phyloP scores from a whole-genome alignment of 1,139 yeast genomes.

The Wickerhamiella infanticola region DNA sequence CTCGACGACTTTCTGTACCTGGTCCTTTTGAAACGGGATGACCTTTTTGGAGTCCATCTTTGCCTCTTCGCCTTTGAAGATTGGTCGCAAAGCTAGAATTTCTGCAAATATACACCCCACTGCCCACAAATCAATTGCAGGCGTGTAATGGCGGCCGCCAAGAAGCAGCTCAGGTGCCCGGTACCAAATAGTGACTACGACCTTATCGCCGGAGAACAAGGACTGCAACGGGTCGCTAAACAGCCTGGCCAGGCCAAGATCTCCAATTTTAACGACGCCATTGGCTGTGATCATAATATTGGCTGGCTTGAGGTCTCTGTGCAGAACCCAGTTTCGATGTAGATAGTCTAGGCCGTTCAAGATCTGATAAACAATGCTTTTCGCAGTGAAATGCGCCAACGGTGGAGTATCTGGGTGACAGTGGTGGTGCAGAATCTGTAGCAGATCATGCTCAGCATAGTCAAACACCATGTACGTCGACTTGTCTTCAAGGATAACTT shows the following conservation, averaged over 20 bases:
- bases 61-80: slow-evolving; percentile 95
- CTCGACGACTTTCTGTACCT: slow-evolving; percentile 76
- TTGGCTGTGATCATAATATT: slow-evolving; percentile 86
- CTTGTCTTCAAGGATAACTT: slow-evolving; percentile 78
- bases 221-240: slow-evolving; percentile 84
- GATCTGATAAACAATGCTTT: slow-evolving; percentile 83
- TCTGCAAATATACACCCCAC: slow-evolving; percentile 95
- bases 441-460: slow-evolving; percentile 85
- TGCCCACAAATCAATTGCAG: slow-evolving; percentile 94
- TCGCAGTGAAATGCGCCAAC: slow-evolving; percentile 53
- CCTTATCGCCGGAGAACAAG: slow-evolving; percentile 86
- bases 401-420: slow-evolving; percentile 74
- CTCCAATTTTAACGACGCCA: slow-evolving; percentile 91
- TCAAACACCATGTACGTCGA: slow-evolving; percentile 90
- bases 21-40: slow-evolving; percentile 89
- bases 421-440: slow-evolving; percentile 87
- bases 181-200: slow-evolving; percentile 96
- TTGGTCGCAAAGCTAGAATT: slow-evolving; percentile 70
- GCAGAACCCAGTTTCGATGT: slow-evolving; percentile 93
- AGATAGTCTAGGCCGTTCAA: slow-evolving; percentile 79
- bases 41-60: slow-evolving; percentile 74
- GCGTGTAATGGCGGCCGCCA: slow-evolving; percentile 89
- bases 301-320: slow-evolving; percentile 92
- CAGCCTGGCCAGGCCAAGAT: slow-evolving; percentile 82
- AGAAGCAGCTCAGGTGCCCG: slow-evolving; percentile 85